phyloP scores from a whole-genome alignment of 768 basidiomycete genomes.

The Roridomyces roridus region DNA sequence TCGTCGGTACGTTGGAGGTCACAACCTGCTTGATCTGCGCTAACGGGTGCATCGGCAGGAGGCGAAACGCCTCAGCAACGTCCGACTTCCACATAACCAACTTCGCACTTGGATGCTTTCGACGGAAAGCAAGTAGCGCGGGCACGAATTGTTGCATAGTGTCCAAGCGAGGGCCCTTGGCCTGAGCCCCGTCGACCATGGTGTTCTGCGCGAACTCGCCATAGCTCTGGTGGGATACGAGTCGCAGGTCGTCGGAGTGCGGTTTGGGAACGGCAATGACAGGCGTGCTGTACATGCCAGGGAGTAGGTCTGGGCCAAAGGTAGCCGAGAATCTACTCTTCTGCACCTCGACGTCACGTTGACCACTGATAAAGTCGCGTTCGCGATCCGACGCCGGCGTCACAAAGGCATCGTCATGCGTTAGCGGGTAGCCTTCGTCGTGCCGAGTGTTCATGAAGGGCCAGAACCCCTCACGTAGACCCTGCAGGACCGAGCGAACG shows the following conservation, averaged over 20 bases:
- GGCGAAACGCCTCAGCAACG: constrained; percentile 29
- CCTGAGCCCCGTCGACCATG: constrained; percentile 17
- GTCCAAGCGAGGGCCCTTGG: constrained; percentile 29
- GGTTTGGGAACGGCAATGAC: constrained; percentile 36
- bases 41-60: constrained; percentile 26
- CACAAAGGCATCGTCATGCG: constrained; percentile 11
- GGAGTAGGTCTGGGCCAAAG: constrained; percentile 32
- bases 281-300: constrained; percentile 37
- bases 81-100: constrained; percentile 32
- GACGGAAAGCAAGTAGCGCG: constrained; percentile 22
- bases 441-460: constrained; percentile 30
- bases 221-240: constrained; percentile 39
- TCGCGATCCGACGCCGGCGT: constrained; percentile 7
- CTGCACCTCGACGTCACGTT: constrained; percentile 26
- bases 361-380: constrained; percentile 18
- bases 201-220: constrained; percentile 34
- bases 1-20: constrained; percentile 19
- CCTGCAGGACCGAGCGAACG: constrained; percentile 30
- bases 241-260: constrained; percentile 26
- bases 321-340: constrained; percentile 26
- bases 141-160: constrained; percentile 29
- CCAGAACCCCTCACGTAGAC: constrained; percentile 38
- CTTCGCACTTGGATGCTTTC: not conserved
- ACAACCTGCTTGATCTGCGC: constrained; percentile 34
- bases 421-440: constrained; percentile 8